Conservation (phyloP, 345 rosid genomes). For the Salix koriyanagi region DNA sequence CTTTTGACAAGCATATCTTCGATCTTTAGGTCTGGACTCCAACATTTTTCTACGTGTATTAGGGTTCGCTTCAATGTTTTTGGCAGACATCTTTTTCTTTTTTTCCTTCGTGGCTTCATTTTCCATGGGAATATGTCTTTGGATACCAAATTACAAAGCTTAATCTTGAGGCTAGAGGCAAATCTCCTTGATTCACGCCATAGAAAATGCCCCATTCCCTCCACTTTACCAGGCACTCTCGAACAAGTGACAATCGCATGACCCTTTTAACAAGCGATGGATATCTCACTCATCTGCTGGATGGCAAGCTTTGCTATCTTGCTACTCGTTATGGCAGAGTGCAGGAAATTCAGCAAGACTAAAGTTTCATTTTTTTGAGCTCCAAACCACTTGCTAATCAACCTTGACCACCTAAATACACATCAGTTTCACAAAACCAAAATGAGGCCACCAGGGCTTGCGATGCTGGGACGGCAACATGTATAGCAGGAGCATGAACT, state of each 20-base stretch:
- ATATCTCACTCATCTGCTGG: constrained; percentile 18
- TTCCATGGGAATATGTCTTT: not conserved
- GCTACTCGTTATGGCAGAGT: constrained; percentile 14
- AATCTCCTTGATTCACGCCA: constrained; percentile 25
- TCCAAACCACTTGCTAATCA: not conserved
- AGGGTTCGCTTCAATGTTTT: not conserved
- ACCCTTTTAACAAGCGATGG: constrained; percentile 25
- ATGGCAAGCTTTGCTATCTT: not conserved
- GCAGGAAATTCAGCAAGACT: constrained; percentile 12
- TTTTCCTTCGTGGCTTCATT: not conserved
- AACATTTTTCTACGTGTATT: not conserved
- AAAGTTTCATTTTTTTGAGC: not conserved
- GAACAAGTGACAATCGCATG: constrained; percentile 27
- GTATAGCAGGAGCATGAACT: not conserved
- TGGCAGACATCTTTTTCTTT: not conserved
- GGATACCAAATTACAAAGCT: constrained; percentile 7
- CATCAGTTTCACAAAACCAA: constrained; percentile 5
- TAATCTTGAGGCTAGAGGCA: not conserved
- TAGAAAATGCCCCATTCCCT: constrained; percentile 21
- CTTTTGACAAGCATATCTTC: not conserved
- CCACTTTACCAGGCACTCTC: constrained; percentile 15
- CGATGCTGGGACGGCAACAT: not conserved
- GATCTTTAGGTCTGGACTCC: not conserved
- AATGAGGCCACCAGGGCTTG: not conserved
- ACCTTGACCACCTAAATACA: not conserved